Evolutionary conservation across 768 basidiomycete species (phyloP), one percentile per base, ranked within the genome.

Genomic region (Phanerochaete sordida): DNA sequence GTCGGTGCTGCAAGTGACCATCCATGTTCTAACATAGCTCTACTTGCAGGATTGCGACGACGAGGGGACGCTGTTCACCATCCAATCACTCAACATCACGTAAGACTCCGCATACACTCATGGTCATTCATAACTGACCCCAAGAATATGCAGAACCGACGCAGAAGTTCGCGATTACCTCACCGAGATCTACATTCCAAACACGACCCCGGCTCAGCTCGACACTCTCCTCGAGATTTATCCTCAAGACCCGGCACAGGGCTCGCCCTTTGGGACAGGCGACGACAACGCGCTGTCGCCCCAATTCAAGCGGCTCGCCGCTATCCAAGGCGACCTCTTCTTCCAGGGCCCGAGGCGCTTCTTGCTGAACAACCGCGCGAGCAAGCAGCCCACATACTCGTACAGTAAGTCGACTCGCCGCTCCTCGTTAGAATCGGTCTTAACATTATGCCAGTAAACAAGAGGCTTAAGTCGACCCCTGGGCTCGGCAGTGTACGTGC

Each of bases 251-350:
- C 65, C 75, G 1, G 68, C 71, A 0, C 64, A 76, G 55, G 84
- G 84, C 19, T 84, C 83, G 0, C 84, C 84, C 0, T 86, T 79
- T 62, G 74, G 74, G 56, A 85, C 84, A 0, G 76, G 78, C 0
- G 23, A 65, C 39, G 59, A 75, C 19, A 82, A 85, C 57, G 75
- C 73, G 0, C 45, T 84, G 74, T 74, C 59, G 79, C 77, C 80
- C 9, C 61, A 71, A 46, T 72, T 61, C 65, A 73, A 73, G 56
- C 66, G 72, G 1, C 30, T 73, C 23, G 65, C 71, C 8, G 67
- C 72, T 0, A 21, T 73, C 26, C 63, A 63, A 44, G 72, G 72
- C 0, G 72, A 73, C 53, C 23, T 59, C 9, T 48, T 65, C 16
- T 70, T 71, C 62, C 66, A 72, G 21, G 70, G 65, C 1, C 65